These are phyloP conservation scores for Citrus unshiu DNA, from an alignment of 345 rosid species.

Conservation along the genomic window DNA sequence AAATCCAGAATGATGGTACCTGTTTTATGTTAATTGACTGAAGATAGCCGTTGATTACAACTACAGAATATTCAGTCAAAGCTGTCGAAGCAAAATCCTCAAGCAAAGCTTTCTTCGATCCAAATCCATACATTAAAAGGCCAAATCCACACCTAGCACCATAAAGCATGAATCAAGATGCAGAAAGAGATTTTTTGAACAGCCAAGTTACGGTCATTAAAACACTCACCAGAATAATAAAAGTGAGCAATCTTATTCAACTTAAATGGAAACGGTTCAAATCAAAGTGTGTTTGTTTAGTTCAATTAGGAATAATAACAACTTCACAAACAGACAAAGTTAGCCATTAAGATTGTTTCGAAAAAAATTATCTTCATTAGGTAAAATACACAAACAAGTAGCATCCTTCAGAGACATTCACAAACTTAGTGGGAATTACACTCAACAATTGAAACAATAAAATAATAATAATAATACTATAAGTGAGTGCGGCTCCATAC, in stretches of 20 bases:
- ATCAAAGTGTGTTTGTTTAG: neutral
- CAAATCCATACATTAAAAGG: constrained; percentile 89
- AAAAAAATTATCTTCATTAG: neutral
- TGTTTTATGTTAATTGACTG: constrained; percentile 80
- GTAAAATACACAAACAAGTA: neutral
- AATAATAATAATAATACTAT: neutral
- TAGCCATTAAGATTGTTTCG: neutral
- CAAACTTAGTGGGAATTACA: neutral
- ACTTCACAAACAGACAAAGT: neutral
- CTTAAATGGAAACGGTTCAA: neutral
- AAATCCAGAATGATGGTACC: constrained; percentile 29
- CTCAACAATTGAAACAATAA: neutral
- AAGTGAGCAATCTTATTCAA: neutral
- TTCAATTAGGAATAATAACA: neutral
- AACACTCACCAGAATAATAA: neutral
- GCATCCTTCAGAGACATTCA: neutral
- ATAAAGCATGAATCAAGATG: neutral
- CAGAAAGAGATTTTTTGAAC: neutral
- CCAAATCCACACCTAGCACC: constrained; percentile 78
- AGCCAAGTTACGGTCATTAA: neutral
- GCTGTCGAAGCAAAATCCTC: constrained; percentile 90
- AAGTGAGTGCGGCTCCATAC: constrained; percentile 22
- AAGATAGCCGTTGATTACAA: constrained; percentile 88
- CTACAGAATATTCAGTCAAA: constrained; percentile 61
- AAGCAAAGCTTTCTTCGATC: constrained; percentile 72